phyloP scores from a whole-genome alignment of 2,329 filamentous ascomycete genomes.

The Mycogone perniciosa region DNA sequence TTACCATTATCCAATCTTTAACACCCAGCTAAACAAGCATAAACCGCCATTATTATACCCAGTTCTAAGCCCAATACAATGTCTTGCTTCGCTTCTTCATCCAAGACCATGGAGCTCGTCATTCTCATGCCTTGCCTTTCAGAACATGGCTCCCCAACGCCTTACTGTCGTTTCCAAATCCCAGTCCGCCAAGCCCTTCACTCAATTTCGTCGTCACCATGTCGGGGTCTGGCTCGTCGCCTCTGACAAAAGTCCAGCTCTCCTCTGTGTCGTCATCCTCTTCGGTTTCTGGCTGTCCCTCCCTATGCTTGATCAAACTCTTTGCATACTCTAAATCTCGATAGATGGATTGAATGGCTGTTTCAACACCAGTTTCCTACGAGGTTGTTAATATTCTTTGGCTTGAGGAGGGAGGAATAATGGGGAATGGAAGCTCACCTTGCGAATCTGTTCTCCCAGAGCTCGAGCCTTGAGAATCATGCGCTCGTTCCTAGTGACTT shows the following conservation, averaged over 20 bases:
- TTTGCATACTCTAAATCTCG: constrained; percentile 90
- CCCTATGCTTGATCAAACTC: constrained; percentile 66
- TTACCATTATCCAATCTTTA: not conserved
- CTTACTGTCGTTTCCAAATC: constrained; percentile 17
- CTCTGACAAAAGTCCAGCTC: constrained; percentile 85
- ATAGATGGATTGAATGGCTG: constrained; percentile 87
- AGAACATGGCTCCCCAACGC: constrained; percentile 20
- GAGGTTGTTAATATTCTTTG: constrained; percentile 21
- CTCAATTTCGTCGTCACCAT: constrained; percentile 36
- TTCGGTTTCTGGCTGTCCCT: constrained; percentile 30
- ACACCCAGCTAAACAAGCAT: not conserved
- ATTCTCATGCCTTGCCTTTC: constrained; percentile 12
- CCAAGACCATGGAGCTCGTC: not conserved
- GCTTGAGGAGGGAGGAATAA: not conserved
- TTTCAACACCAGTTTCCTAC: constrained; percentile 84
- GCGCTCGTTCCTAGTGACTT: constrained; percentile 79
- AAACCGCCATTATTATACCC: no score
- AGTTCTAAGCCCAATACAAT: not conserved
- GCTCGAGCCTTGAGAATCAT: constrained; percentile 84
- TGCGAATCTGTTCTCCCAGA: constrained; percentile 80
- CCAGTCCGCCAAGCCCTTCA: constrained; percentile 24
- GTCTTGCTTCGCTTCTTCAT: not conserved
- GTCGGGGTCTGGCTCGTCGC: constrained; percentile 41
- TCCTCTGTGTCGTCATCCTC: constrained; percentile 61
- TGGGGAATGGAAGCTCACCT: constrained; percentile 47